Evolutionary conservation across 2,329 filamentous ascomycete species (phyloP).

Genomic region (Scedosporium boydii): DNA sequence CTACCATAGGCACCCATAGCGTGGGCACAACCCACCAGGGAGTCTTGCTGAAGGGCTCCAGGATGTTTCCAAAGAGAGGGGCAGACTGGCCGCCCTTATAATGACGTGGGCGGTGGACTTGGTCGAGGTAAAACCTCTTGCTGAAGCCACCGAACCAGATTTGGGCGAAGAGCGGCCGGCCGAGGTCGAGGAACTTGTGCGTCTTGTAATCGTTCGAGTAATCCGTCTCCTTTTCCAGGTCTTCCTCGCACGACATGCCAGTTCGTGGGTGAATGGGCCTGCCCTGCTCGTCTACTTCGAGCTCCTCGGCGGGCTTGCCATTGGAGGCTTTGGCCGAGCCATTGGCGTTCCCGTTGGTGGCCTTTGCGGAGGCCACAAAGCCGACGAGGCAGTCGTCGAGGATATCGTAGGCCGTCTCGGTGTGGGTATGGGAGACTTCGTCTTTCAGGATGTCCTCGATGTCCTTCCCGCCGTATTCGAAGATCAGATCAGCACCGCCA

Average conservation of each 20-base stretch:
- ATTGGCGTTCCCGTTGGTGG: conserved; percentile 29
- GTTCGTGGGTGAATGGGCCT: conserved; percentile 51
- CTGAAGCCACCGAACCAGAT: conserved; percentile 80
- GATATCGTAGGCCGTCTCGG: conserved; percentile 74
- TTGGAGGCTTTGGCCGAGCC: conserved; percentile 15
- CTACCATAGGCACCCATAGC: conserved; percentile 73
- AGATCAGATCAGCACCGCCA: conserved; percentile 76
- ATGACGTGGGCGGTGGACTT: conserved; percentile 90
- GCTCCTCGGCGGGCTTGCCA: conserved; percentile 20
- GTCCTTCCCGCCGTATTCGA: conserved; percentile 66
- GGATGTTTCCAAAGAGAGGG: conserved; percentile 91
- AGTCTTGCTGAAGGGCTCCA: conserved; percentile 95
- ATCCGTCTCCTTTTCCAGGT: conserved; percentile 82
- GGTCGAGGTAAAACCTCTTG: conserved; percentile 95
- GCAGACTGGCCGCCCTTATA: conserved; percentile 91
- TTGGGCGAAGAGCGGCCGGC: conserved; percentile 74
- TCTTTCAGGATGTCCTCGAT: conserved; percentile 46
- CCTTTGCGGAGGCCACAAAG: conserved; percentile 55
- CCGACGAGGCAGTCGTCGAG: conserved; percentile 51
- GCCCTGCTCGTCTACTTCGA: conserved; percentile 16
- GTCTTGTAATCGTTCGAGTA: conserved; percentile 65
- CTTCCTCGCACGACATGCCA: conserved; percentile 82
- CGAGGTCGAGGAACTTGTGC: conserved; percentile 90
- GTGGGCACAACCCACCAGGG: conserved; percentile 86
- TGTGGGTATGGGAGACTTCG: conserved; percentile 61